Evolutionary conservation across 192 early-diverging fungal genomes (phyloP).

Genomic region (Linderina pennispora): DNA sequence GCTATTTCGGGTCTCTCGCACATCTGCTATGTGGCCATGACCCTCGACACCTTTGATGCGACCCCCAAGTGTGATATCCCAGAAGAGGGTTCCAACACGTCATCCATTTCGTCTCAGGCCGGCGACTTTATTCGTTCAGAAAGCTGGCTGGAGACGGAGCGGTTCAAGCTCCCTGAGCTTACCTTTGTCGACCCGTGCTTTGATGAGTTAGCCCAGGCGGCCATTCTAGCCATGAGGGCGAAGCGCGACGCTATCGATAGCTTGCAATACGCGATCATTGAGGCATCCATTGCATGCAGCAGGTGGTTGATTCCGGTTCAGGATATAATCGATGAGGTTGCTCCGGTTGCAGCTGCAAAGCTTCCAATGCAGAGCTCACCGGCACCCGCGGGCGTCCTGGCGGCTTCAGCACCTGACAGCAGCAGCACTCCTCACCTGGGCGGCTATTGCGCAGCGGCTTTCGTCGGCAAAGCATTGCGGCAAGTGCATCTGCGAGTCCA

Average conservation of each 20-base stretch:
- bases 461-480: no score
- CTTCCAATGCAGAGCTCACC: no score
- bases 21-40: conserved; percentile 12
- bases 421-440: no score
- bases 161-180: conserved; percentile 5
- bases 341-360: no score
- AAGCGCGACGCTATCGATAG: conserved; percentile 24
- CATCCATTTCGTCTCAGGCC: no score
- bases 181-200: conserved; percentile 9
- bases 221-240: conserved; percentile 11
- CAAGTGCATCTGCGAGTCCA: no score
- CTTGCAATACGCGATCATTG: conserved; percentile 35
- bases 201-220: conserved; percentile 2
- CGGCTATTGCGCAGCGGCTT: no score
- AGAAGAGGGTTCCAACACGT: not conserved
- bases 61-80: conserved; percentile 17
- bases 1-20: conserved; percentile 10
- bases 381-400: no score
- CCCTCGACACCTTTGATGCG: conserved; percentile 11
- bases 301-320: conserved; percentile 17
- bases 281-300: conserved; percentile 23
- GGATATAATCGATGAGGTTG: not conserved
- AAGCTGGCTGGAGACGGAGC: conserved; percentile 12
- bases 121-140: conserved; percentile 28
- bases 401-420: no score